Base-by-base conservation (phyloP, 805 yeast species). In the Starmerella asiatica region DNA sequence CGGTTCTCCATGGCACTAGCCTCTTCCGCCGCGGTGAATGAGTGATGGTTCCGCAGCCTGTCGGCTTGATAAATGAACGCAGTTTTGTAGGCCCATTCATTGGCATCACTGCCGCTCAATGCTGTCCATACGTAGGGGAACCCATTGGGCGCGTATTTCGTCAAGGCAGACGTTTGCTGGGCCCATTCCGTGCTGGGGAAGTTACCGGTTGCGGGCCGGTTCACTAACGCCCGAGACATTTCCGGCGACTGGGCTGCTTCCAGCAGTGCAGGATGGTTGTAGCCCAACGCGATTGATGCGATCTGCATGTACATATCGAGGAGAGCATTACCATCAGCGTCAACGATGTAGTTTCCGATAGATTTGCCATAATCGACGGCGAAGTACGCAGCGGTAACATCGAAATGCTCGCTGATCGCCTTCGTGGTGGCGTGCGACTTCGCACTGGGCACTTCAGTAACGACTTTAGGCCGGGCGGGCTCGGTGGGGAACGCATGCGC, bases 51-150 rank as follows among this genome's bases (percentile, higher is more conserved):
- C 62, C 93, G 76, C 62, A 68, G 67, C 55, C 70, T 65, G 40
- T 74, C 62, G 54, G 77, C 84, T 60, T 78, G 78, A 68, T 78
- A 80, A 65, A 82, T 73, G 60, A 81, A 82, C 16, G 85, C 85
- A 43, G 93, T 93, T 65, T 82, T 82, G 70, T 76, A 82, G 17
- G 93, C 93, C 56, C 79, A 69, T 62, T 82, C 93, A 58, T 80
- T 80, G 52, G 93, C 93, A 56, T 81, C 93, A 31, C 91, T 82
- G 49, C 93, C 93, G 16, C 85, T 73, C 48, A 81, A 65, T 36
- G 80, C 88, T 23, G 79, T 71, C 86, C 91, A 83, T 41, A 83
- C 71, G 51, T 71, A 65, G 52, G 66, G 69, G 62, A 76, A 78
- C 48, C 85, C 86, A 58, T 72, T 71, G 55, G 93, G 93, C 38